Evolutionary conservation across 495 filamentous ascomycete species (phyloP).

Genomic region (Achaetomiella virescens): DNA sequence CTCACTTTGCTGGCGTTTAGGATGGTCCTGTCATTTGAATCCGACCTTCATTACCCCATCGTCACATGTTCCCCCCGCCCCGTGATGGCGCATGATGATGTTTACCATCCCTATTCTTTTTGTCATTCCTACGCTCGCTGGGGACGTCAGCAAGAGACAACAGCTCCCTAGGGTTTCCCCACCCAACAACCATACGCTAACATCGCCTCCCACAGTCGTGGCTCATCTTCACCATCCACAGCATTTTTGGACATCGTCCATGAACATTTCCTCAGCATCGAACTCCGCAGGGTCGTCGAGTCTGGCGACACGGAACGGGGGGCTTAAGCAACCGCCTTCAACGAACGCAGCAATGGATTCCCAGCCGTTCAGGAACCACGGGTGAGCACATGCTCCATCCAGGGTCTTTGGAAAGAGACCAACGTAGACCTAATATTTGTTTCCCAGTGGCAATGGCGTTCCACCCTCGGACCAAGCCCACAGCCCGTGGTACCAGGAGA

Average conservation of each 20-base stretch:
- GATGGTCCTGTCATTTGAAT: neutral
- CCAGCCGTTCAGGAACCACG: neutral
- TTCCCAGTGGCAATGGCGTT: neutral
- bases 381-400: slow-evolving; percentile 5
- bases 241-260: neutral
- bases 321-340: neutral
- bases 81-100: neutral
- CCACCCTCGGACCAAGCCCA: neutral
- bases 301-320: neutral
- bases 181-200: neutral
- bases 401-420: neutral
- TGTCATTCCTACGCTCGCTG: neutral
- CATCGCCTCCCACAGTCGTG: neutral
- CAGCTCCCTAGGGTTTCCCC: neutral
- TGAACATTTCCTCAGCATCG: neutral
- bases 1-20: no score
- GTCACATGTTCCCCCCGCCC: neutral
- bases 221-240: neutral
- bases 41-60: neutral
- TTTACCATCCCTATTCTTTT: neutral
- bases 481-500: slow-evolving; percentile 41
- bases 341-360: neutral
- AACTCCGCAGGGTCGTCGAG: neutral
- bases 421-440: neutral
- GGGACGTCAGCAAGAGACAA: neutral